Evolutionary conservation across 345 rosid species (phyloP).

Genomic region (Sonneratia alba): DNA sequence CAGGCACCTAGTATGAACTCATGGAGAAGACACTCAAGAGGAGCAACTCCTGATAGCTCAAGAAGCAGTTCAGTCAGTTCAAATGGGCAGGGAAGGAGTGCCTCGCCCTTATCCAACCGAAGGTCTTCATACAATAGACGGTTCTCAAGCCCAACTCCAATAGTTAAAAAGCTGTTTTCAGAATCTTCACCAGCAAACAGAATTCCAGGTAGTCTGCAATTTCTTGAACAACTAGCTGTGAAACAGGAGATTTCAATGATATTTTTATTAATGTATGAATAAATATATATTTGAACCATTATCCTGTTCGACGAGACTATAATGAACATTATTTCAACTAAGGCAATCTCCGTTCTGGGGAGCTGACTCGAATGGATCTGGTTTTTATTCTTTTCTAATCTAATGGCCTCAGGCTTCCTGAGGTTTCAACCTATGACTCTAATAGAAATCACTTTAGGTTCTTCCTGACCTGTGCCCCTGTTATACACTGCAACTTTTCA

Average conservation of each 20-base stretch:
- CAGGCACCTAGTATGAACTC: slow-evolving; percentile 44
- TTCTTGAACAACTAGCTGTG: background rate
- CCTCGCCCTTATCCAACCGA: slow-evolving; percentile 26
- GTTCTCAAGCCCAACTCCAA: slow-evolving; percentile 30
- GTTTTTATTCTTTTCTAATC: background rate
- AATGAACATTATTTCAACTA: background rate
- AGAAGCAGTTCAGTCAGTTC: slow-evolving; percentile 47
- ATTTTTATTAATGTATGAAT: background rate
- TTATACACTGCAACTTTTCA: background rate
- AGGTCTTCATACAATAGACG: slow-evolving; percentile 23
- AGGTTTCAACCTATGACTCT: background rate
- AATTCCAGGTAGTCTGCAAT: slow-evolving; percentile 24
- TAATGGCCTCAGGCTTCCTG: background rate
- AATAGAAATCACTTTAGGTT: background rate
- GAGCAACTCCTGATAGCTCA: slow-evolving; percentile 34
- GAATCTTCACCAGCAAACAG: slow-evolving; percentile 31
- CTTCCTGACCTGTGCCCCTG: background rate
- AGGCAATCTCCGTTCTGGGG: background rate
- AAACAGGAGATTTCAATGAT: background rate
- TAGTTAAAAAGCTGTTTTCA: slow-evolving; percentile 38
- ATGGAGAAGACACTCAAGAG: slow-evolving; percentile 33
- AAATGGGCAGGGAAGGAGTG: slow-evolving; percentile 39
- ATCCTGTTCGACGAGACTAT: background rate
- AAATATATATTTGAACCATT: background rate
- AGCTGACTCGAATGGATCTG: background rate